Evolutionary conservation across 352 stramenopile genomes (phyloP), one percentile per base, ranked within the genome.

Genomic region (Phytophthora tubulina): DNA sequence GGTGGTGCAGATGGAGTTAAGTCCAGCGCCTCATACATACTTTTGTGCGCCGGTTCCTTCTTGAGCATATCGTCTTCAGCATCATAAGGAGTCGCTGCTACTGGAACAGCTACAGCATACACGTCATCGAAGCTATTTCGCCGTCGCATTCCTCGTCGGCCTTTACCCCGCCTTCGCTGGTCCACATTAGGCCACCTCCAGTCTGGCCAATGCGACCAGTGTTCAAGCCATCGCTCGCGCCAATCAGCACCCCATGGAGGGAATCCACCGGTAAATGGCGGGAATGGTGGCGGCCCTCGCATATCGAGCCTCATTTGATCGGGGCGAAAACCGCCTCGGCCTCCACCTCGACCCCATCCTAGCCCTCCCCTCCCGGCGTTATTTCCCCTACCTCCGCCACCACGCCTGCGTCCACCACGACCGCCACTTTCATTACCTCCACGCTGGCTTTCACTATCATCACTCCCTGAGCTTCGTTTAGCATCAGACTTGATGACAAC

Each of bases 111-210:
- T 6, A 75, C 64, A 50, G 60, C 58, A n/a, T 74, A 74, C 3
- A 83, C 59, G 7, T 78, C 83, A 46, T 87, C 81, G 31, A 90
- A 90, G 54, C 82, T 90, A 35, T 89, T 85, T 17, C 70, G 77
- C 3, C 82, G 79, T 42, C 79, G 80, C 17, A 78, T 48, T 61
- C 56, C 36, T 35, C 55, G 56, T 59, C 67, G 55, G 14, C 32
- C 56, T 57, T 45, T 59, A 50, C 42, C 44, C 36, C 49, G 36
- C 36, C 65, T 70, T 49, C 38, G 54, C 6, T 45, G 27, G 33
- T 54, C 38, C 15, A 57, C 36, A 33, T 38, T 38, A 10, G 56
- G 57, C 63, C 70, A 76, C 27, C 33, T 27, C 70, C 63, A 73
- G 58, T 52, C 61, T 41, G 61, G 61, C 66, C 61, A 73, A 46